These are phyloP conservation scores for Mortierella sp. DNA, from an alignment of 371 early-diverging fungal genomes.

Conservation along the genomic window DNA sequence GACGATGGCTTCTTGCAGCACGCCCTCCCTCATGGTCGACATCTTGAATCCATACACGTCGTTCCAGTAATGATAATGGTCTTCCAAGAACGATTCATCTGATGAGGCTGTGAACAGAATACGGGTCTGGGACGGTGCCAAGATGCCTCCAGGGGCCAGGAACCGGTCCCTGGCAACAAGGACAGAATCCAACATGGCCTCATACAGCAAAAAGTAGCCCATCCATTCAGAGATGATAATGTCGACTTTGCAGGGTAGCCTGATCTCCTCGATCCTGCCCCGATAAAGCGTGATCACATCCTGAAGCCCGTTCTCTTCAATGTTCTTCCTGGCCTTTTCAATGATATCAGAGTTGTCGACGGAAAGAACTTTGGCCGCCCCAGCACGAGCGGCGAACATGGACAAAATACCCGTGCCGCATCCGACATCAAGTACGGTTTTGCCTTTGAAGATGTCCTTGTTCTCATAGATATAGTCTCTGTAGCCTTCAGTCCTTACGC, in stretches of 20 bases:
- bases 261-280: constrained; percentile 88
- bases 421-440: constrained; percentile 81
- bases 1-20: constrained; percentile 64
- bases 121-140: constrained; percentile 83
- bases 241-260: constrained; percentile 83
- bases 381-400: constrained; percentile 84
- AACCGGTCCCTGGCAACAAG: constrained; percentile 85
- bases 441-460: constrained; percentile 86
- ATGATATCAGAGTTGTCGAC: constrained; percentile 90
- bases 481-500: constrained; percentile 84
- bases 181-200: constrained; percentile 92
- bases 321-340: constrained; percentile 81
- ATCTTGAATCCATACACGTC: constrained; percentile 91
- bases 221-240: constrained; percentile 94
- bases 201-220: constrained; percentile 90
- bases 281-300: constrained; percentile 76
- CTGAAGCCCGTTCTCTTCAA: constrained; percentile 81
- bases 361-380: constrained; percentile 78
- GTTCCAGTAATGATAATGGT: constrained; percentile 85
- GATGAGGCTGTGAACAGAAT: constrained; percentile 81
- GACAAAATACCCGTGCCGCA: constrained; percentile 85
- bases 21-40: constrained; percentile 80
- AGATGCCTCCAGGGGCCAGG: constrained; percentile 73
- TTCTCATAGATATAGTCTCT: constrained; percentile 86
- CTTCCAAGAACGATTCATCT: constrained; percentile 82